Percentiles rank a stretch among this genome's conserved stretches.
Evolutionary conservation across 805 yeast species (phyloP).

Genomic region (Teunomyces aglyptinius): DNA sequence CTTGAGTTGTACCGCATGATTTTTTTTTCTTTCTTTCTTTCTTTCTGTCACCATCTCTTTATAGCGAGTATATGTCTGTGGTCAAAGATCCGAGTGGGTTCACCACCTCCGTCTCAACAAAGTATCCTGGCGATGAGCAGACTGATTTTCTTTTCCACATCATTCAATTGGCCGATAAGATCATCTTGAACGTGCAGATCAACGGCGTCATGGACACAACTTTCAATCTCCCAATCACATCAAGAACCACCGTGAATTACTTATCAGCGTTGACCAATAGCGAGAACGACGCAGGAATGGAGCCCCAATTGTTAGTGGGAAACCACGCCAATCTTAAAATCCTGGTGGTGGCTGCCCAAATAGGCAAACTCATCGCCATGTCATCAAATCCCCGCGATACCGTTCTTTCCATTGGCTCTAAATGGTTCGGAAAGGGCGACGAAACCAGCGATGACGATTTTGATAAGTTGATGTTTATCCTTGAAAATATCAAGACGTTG

Average conservation of each 20-base stretch:
- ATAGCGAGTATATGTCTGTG: background rate
- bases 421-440: slow-evolving; percentile 44
- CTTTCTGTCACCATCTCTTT: background rate
- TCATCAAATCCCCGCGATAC: slow-evolving; percentile 35
- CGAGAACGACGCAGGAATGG: slow-evolving; percentile 32
- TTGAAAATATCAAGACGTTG: slow-evolving; percentile 22
- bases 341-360: slow-evolving; percentile 48
- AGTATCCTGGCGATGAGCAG: slow-evolving; percentile 3
- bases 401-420: slow-evolving; percentile 45
- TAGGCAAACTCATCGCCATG: slow-evolving; percentile 41
- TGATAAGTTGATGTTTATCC: slow-evolving; percentile 43
- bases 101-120: slow-evolving; percentile 7
- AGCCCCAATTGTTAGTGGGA: slow-evolving; percentile 48
- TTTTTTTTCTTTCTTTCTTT: too few species aligned
- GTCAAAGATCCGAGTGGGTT: slow-evolving; percentile 10
- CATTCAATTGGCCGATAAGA: slow-evolving; percentile 37
- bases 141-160: slow-evolving; percentile 18
- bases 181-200: slow-evolving; percentile 36
- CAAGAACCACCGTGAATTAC: slow-evolving; percentile 17
- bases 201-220: slow-evolving; percentile 53
- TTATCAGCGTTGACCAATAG: slow-evolving; percentile 1
- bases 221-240: slow-evolving; percentile 28
- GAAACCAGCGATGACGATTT: slow-evolving; percentile 36
- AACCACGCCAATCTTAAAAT: slow-evolving; percentile 46
- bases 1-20: too few species aligned